These are phyloP conservation scores for Boechera stricta DNA, from an alignment of 345 rosid genomes.

Conservation along the genomic window DNA sequence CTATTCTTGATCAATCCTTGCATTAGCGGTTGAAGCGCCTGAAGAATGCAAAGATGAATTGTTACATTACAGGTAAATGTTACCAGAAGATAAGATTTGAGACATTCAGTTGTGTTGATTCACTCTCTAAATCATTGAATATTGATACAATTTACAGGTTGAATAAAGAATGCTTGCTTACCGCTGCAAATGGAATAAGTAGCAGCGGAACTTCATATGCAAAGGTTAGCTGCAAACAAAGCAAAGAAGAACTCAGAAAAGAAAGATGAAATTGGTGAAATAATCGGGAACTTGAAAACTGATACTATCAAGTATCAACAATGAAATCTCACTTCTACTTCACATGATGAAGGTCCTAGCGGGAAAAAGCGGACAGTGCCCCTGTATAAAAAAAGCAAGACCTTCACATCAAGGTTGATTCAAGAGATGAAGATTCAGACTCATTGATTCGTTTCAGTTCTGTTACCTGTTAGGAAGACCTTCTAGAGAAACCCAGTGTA, in stretches of 20 bases:
- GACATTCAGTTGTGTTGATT: background rate
- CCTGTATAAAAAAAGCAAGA: conserved; percentile 49
- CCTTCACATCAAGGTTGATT: conserved; percentile 18
- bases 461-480: conserved; percentile 81
- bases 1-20: conserved; percentile 69
- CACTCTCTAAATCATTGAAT: background rate
- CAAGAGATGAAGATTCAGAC: conserved; percentile 13
- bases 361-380: conserved; percentile 91
- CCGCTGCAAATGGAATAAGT: conserved; percentile 79
- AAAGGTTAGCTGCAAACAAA: conserved; percentile 79
- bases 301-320: conserved; percentile 12
- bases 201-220: conserved; percentile 92
- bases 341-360: conserved; percentile 71
- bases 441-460: background rate
- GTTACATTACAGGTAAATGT: background rate
- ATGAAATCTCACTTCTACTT: conserved; percentile 66
- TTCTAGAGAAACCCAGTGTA: conserved; percentile 90
- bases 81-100: conserved; percentile 7
- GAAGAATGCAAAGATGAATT: conserved; percentile 27
- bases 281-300: background rate
- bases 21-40: conserved; percentile 88
- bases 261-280: background rate
- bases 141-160: background rate
- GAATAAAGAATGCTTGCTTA: conserved; percentile 47
- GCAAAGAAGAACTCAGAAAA: conserved; percentile 7